phyloP scores from a whole-genome alignment of 2,329 filamentous ascomycete species.

The Diplodia intermedia region DNA sequence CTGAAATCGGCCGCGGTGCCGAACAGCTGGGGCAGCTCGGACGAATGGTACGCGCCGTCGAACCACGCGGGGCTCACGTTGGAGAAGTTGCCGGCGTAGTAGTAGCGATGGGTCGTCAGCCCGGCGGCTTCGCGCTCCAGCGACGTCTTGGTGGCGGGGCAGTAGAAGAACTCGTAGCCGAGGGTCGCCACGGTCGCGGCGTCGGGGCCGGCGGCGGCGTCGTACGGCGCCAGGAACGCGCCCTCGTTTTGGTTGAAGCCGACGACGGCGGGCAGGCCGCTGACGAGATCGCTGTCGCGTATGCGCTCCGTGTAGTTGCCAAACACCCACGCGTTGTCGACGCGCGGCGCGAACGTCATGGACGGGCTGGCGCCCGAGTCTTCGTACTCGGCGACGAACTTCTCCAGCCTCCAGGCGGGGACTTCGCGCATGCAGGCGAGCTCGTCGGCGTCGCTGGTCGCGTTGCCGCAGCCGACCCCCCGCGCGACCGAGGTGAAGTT shows the following conservation, averaged over 20 bases:
- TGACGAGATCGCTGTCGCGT: constrained; percentile 37
- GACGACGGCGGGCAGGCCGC: constrained; percentile 45
- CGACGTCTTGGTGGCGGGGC: constrained; percentile 42
- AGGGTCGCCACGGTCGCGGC: constrained; percentile 38
- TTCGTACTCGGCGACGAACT: constrained; percentile 43
- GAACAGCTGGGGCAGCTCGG: constrained; percentile 40
- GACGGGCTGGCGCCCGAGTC: constrained; percentile 40
- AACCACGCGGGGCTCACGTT: constrained; percentile 31
- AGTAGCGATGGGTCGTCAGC: constrained; percentile 47
- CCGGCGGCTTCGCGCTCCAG: constrained; percentile 37
- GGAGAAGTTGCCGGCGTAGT: constrained; percentile 42
- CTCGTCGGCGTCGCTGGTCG: constrained; percentile 38
- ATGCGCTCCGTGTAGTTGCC: constrained; percentile 46
- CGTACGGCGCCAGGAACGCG: constrained; percentile 44
- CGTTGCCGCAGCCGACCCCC: constrained; percentile 46
- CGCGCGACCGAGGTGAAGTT: constrained; percentile 52
- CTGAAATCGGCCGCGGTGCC: constrained; percentile 37
- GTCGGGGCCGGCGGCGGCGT: constrained; percentile 41
- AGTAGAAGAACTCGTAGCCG: constrained; percentile 40
- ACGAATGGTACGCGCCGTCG: constrained; percentile 39
- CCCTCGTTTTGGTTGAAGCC: constrained; percentile 48
- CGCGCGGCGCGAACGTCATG: constrained; percentile 41
- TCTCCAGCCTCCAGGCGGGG: constrained; percentile 40
- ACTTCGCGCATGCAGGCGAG: constrained; percentile 49
- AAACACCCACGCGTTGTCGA: constrained; percentile 45